Evolutionary conservation across 2,329 filamentous ascomycete species (phyloP).

Genomic region (Neonectria coccinea): DNA sequence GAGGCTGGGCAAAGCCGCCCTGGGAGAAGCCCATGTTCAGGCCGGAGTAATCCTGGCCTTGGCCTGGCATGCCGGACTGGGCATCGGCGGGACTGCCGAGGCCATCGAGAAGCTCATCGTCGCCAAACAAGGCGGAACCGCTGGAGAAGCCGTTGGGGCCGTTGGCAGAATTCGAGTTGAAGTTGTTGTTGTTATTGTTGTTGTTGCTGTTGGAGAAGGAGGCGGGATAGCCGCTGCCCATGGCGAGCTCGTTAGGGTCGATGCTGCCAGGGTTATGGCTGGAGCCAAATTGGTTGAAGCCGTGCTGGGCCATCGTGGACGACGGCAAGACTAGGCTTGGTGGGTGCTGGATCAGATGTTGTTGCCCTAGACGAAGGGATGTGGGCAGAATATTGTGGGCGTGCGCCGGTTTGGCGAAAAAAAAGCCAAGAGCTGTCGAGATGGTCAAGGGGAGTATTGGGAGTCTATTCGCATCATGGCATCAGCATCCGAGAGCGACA

Average conservation of each 20-base stretch:
- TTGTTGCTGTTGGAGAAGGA: conserved; percentile 65
- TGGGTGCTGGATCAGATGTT: conserved; percentile 35
- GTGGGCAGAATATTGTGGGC: conserved; percentile 43
- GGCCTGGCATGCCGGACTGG: conserved; percentile 63
- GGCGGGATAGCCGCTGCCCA: conserved; percentile 71
- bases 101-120: conserved; percentile 88
- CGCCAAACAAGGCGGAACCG: conserved; percentile 82
- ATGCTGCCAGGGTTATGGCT: conserved; percentile 70
- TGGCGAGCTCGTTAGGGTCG: conserved; percentile 86
- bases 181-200: conserved; percentile 60
- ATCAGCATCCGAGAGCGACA: conserved; percentile 35
- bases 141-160: conserved; percentile 79
- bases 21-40: conserved; percentile 70
- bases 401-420: conserved; percentile 39
- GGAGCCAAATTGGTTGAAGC: conserved; percentile 67
- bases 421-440: conserved; percentile 31
- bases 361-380: conserved; percentile 36
- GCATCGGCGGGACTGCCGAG: conserved; percentile 68
- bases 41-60: conserved; percentile 67
- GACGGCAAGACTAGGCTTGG: conserved; percentile 29
- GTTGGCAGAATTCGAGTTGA: conserved; percentile 68
- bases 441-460: conserved; percentile 27
- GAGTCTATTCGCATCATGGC: conserved; percentile 34
- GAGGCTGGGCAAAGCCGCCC: conserved; percentile 70
- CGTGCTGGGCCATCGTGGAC: conserved; percentile 64